Evolutionary conservation across 257 asterid species (phyloP).

Genomic region (Forsythia suspensa): DNA sequence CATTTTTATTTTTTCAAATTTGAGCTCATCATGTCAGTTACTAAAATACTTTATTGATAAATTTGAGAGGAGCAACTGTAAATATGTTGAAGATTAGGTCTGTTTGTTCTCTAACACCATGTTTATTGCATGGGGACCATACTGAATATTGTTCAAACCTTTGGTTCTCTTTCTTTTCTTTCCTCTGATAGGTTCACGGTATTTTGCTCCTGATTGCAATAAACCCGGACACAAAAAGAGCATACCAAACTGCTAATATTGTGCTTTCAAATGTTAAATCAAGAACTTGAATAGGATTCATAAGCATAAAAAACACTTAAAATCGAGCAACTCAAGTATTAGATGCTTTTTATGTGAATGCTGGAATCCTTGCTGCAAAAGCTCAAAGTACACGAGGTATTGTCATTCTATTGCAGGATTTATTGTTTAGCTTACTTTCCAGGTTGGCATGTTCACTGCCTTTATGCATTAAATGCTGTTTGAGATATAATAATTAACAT

Average conservation of each 20-base stretch:
- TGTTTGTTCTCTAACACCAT: background rate
- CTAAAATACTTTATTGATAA: background rate
- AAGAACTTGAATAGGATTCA: background rate
- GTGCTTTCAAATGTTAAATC: background rate
- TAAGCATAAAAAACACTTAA: background rate
- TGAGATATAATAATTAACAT: background rate
- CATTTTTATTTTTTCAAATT: too few relatives aligned
- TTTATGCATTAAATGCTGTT: background rate
- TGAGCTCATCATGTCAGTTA: too few relatives aligned
- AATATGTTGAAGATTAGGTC: background rate
- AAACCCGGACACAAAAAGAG: background rate
- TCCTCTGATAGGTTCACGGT: background rate
- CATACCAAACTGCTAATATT: background rate
- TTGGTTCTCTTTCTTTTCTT: background rate
- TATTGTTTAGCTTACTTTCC: background rate
- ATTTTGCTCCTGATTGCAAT: background rate
- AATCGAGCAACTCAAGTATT: background rate
- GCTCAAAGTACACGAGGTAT: background rate
- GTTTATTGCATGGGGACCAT: background rate
- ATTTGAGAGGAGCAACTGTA: background rate
- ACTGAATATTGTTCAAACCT: background rate
- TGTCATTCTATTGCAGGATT: background rate
- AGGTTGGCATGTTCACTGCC: background rate
- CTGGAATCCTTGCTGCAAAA: constrained; percentile 1
- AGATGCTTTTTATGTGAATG: background rate